Evolutionary conservation across 257 asterid genomes (phyloP), one percentile per base, ranked within the genome.

Genomic region (Prunella vulgaris): DNA sequence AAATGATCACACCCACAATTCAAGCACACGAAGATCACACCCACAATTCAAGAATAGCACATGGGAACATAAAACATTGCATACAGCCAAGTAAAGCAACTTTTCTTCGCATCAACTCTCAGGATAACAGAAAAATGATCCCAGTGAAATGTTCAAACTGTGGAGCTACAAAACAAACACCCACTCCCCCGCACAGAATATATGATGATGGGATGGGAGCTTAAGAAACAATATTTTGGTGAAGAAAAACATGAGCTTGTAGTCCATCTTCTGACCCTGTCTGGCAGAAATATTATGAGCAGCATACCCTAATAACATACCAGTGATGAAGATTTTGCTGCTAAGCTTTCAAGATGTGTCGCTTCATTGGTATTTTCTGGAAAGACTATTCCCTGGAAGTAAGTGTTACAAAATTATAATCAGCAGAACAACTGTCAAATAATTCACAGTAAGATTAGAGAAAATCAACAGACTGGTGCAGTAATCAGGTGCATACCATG

Each of bases 281-380:
- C 56, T 10, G 53, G 54, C 66, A 66, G 60, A 70, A 64, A 57
- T 73, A 54, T 33, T 33, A 64, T 24, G 40, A 66, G 52, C 40
- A 66, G 37, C 54, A 33, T 30, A 61, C 17, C 21, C 58, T 22
- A 71, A 76, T 46, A 68, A 72, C 32, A 59, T 90, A 94, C 99
- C 95, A 94, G 81, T 44, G 99, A 83, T 62, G 97, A 82, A 74
- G 88, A 86, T 74, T 78, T 85, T 54, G 66, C 86, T 51, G 90
- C 88, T 63, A 88, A 68, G 75, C 75, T 77, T 62, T 78, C 87
- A 27, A 94, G 95, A 72, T 86, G 86, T 40, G 87, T 86, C 20
- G 82, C 79, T 78, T 89, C 96, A 76, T 78, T 70, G 64, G 21
- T 66, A 76, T 66, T 76, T 52, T 60, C 52, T 24, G 97, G 90